Percentiles rank a stretch among this genome's conserved stretches.
phyloP scores from a whole-genome alignment of 768 basidiomycete species.

The Pleurotus tuber-regium region DNA sequence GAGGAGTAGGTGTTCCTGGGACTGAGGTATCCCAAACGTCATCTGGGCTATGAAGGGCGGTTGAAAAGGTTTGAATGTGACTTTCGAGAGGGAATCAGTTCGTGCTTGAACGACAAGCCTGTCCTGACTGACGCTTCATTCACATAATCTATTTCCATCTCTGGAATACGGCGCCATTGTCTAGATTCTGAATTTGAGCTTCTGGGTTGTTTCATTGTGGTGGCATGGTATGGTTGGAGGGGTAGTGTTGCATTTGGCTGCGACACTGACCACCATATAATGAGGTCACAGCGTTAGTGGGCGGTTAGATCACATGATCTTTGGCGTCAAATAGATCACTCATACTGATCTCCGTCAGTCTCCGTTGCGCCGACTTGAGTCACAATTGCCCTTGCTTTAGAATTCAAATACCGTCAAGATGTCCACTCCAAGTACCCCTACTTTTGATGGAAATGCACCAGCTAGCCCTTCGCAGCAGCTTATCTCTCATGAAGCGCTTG shows the following conservation, averaged over 20 bases:
- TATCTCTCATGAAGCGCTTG: conserved; percentile 35
- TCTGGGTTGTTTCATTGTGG: conserved; percentile 2
- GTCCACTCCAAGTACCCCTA: not conserved
- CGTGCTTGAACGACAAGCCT: conserved; percentile 2
- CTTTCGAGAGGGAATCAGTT: conserved; percentile 19
- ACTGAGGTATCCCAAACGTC: conserved; percentile 35
- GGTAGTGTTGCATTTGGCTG: no score
- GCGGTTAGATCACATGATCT: no score
- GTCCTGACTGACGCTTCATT: conserved; percentile 57
- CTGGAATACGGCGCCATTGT: conserved; percentile 1
- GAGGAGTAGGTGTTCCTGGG: conserved; percentile 34
- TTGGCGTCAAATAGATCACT: no score
- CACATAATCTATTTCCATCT: conserved; percentile 55
- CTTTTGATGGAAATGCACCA: not conserved
- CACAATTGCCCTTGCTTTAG: not conserved
- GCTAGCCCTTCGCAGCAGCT: not conserved
- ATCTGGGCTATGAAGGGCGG: conserved; percentile 53
- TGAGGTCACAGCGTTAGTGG: not conserved
- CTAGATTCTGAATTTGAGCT: not conserved
- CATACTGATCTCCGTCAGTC: no score
- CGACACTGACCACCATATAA: no score
- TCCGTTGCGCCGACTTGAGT: not conserved
- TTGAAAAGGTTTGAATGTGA: conserved; percentile 71
- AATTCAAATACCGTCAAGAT: not conserved
- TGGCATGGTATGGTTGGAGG: not conserved